Percentiles rank a stretch among this genome's conserved stretches.
These are phyloP conservation scores for Lentinula boryana DNA, from an alignment of 768 basidiomycete genomes.

Conservation along the genomic window DNA sequence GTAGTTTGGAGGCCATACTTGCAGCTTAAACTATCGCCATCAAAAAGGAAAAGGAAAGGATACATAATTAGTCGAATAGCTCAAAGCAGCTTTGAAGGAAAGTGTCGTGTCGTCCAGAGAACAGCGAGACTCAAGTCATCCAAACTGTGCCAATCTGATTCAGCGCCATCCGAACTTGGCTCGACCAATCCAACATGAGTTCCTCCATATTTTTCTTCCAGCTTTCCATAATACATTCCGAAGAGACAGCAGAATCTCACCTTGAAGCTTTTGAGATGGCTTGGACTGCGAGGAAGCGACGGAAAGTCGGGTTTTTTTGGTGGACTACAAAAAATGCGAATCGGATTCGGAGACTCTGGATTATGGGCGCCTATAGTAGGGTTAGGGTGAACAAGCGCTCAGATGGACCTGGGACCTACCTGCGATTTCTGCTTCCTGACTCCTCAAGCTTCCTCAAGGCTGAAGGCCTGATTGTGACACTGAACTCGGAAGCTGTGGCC, in stretches of 20 bases:
- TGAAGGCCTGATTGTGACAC: too few species aligned
- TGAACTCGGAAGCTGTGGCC: too few species aligned
- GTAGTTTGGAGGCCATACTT: constrained; percentile 83
- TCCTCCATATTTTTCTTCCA: not conserved
- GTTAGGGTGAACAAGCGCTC: not conserved
- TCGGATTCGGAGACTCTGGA: not conserved
- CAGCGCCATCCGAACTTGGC: not conserved
- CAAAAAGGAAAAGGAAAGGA: not conserved
- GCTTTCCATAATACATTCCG: not conserved
- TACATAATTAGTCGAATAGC: not conserved
- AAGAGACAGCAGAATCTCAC: not conserved
- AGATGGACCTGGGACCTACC: too few species aligned
- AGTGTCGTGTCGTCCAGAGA: not conserved
- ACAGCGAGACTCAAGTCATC: not conserved
- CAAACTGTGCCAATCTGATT: not conserved
- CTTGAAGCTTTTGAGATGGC: constrained; percentile 3
- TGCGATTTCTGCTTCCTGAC: too few species aligned
- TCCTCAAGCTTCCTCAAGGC: too few species aligned
- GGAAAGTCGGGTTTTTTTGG: not conserved
- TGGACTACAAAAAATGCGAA: not conserved
- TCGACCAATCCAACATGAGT: not conserved
- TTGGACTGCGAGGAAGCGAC: not conserved
- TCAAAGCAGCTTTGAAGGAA: not conserved
- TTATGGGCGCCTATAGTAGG: not conserved
- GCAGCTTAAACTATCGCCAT: constrained; percentile 8